Evolutionary conservation across 2,329 filamentous ascomycete species (phyloP), one percentile per base, ranked within the genome.

Genomic region (Cytospora paraplurivora): DNA sequence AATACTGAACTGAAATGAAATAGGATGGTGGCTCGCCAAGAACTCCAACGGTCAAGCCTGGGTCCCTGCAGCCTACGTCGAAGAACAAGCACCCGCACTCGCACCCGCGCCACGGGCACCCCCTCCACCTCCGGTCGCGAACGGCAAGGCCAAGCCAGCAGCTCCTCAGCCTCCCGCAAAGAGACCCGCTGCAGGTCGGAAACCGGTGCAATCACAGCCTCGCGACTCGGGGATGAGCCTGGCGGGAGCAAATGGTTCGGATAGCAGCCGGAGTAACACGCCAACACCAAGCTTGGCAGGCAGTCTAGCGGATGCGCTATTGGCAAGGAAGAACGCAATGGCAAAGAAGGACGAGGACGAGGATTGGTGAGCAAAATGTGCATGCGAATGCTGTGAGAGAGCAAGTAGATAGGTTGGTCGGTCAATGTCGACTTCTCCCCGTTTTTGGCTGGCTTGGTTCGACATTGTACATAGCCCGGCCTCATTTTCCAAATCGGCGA

Each of bases 21-120:
- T 69, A 97, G 94, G 95, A 59, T 99, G 95, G 95, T 98, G 94
- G 94, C 82, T 98, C 54, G 95, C 89, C 67, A 94, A 92, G 80
- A 91, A 89, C 67, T 77, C 69, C 7, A 69, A 70, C 5, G 85
- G 86, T n/a, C 92, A 95, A 76, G 95, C 93, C 58, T 99, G 95
- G 95, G 87, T 95, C 3, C 95, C 95, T 0, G 91, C 93, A 21
- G 92, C 94, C 21, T 99, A 99, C 72, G 89, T 99, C 10, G 90
- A 98, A 77, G 93, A 97, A 77, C 85, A 90, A 73, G 84, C 83
- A 32, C 79, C 85, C n/a, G 79, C 82, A 10, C 81, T 86, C 19
- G 82, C 83, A 49, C 82, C 86, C 1, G 78, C 86, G 5, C 83
- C 86, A 4, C 84, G 85, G 13, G 80, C 83, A 8, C 83, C 88